A percentile compares a stretch with the other conserved stretches of the same genome.
These are phyloP conservation scores for Suhomyces kilbournensis DNA, from an alignment of 805 yeast genomes.

Conservation along the genomic window DNA sequence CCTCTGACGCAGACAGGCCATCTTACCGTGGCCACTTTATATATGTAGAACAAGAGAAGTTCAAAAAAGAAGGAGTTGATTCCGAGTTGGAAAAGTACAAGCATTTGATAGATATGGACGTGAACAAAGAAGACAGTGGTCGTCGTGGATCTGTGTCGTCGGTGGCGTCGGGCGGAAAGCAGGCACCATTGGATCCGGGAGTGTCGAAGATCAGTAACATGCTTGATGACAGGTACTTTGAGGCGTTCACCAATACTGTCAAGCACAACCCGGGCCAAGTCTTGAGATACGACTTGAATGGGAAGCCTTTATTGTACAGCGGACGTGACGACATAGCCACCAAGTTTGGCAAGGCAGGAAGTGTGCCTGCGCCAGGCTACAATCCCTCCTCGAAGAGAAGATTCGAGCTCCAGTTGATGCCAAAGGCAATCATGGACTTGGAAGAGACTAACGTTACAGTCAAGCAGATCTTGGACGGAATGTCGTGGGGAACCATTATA, in stretches of 20 bases:
- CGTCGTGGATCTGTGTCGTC: slow-evolving; percentile 8
- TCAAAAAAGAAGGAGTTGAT: slow-evolving; percentile 50
- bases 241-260: slow-evolving; percentile 69
- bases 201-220: slow-evolving; percentile 43
- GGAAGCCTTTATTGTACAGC: slow-evolving; percentile 72
- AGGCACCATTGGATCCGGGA: slow-evolving; percentile 14
- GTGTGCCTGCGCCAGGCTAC: slow-evolving; percentile 58
- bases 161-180: slow-evolving; percentile 6
- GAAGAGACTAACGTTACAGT: slow-evolving; percentile 40
- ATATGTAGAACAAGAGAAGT: slow-evolving; percentile 69
- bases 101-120: slow-evolving; percentile 52
- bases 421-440: slow-evolving; percentile 80
- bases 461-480: slow-evolving; percentile 60
- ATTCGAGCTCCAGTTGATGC: slow-evolving; percentile 92
- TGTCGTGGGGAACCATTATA: slow-evolving; percentile 96
- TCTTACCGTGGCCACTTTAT: slow-evolving; percentile 63
- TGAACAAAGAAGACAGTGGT: slow-evolving; percentile 28
- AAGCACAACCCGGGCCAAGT: slow-evolving; percentile 86
- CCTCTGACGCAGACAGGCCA: slow-evolving; percentile 33
- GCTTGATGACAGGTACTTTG: slow-evolving; percentile 75
- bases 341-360: slow-evolving; percentile 31
- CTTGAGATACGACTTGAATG: slow-evolving; percentile 77
- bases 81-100: slow-evolving; percentile 49
- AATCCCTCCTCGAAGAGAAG: slow-evolving; percentile 59
- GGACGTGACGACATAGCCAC: slow-evolving; percentile 54